Base-by-base conservation (phyloP, 495 filamentous ascomycete genomes). In the Tuber aestivum region DNA sequence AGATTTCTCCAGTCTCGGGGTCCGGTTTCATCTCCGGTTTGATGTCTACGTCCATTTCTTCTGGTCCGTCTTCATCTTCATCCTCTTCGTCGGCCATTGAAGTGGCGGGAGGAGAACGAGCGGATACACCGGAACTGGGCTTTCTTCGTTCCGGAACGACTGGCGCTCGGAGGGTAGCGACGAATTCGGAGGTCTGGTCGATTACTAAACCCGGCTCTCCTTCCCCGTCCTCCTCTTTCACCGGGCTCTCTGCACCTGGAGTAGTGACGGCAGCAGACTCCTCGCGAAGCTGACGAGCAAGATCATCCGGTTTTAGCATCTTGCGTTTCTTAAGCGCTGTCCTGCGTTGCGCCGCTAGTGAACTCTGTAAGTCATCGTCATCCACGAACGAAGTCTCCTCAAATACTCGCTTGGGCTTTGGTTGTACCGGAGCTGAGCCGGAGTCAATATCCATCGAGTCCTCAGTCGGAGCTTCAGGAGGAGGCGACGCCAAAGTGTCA, bases 101-200 rank as follows among this genome's bases (percentile, higher is more conserved):
- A 38, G 65, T 77, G 65, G 48, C 78, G n/a, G 85, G 83, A 8
- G 82, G 76, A 16, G 56, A 35, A 8, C 6, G 56, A 38, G 82
- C 80, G 14, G 78, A 71, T 83, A 44, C 81, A 78, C 45, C 78
- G 74, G 75, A 84, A 50, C 71, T 84, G 83, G 72, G 83, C 85
- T 83, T 81, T 82, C 86, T 87, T 42, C 86, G 88, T 78, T 92
- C 91, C n/a, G 90, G 89, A n/a, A 88, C 85, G n/a, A 85, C 85
- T 18, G 87, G 88, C 77, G 90, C 91, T 79, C 91, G 89, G 72
- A 99, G 84, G 78, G 93, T 93, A 32, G 93, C 91, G 40, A 99
- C 93, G 82, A 99, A 99, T 77, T 97, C 94, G 5, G 93, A 92
- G 21, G 95, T 97, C 82, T 98, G 95, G 78, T 97, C 94, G 74